These are phyloP conservation scores for Calocybe gambosa DNA, from an alignment of 1,284 basidiomycete species.

Conservation along the genomic window DNA sequence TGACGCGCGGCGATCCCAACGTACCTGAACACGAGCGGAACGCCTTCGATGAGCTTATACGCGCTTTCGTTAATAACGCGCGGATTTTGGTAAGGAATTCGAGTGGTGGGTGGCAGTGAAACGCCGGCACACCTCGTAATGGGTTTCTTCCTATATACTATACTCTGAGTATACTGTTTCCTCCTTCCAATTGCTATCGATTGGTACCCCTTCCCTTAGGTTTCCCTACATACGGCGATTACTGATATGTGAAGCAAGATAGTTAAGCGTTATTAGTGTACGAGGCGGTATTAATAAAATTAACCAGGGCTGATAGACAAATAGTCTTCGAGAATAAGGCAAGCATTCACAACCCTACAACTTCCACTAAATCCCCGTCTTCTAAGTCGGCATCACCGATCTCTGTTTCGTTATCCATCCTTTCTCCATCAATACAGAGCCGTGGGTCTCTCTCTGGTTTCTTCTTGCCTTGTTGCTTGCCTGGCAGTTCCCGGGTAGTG, in stretches of 20 bases:
- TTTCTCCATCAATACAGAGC: constrained; percentile 64
- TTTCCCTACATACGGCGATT: background rate
- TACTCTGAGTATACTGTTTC: background rate
- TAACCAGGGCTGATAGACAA: background rate
- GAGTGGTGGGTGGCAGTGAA: constrained; percentile 23
- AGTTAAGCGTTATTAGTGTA: constrained; percentile 7
- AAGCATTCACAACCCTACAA: constrained; percentile 48
- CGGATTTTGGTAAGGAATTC: constrained; percentile 70
- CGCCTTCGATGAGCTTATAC: constrained; percentile 74
- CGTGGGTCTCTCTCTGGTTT: constrained; percentile 37
- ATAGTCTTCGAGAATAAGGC: background rate
- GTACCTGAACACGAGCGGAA: constrained; percentile 56
- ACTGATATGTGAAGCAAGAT: constrained; percentile 3
- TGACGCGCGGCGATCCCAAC: constrained; percentile 51
- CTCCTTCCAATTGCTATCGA: constrained; percentile 2
- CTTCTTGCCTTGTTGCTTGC: constrained; percentile 14
- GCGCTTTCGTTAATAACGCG: constrained; percentile 79
- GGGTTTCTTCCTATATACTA: background rate
- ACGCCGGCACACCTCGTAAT: background rate
- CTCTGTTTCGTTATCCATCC: constrained; percentile 44
- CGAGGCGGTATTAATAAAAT: background rate
- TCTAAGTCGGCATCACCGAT: constrained; percentile 66
- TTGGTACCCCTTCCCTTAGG: background rate
- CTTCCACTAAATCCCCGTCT: constrained; percentile 71
- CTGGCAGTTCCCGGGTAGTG: constrained; percentile 6